phyloP scores from a whole-genome alignment of 2,329 filamentous ascomycete species.

The Alternaria brassicae region DNA sequence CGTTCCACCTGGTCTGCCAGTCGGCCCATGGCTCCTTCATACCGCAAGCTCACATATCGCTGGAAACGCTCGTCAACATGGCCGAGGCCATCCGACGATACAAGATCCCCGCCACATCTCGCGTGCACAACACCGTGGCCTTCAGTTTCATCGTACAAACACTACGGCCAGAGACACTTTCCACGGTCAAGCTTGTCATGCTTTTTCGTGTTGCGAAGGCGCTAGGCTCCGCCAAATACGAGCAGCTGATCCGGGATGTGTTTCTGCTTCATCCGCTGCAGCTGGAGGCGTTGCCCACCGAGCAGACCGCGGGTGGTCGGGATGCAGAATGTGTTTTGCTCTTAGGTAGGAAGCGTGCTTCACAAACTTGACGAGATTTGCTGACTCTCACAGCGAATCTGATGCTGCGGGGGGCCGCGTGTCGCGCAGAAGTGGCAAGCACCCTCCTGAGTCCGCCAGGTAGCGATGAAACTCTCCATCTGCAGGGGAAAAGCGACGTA shows the following conservation, averaged over 20 bases:
- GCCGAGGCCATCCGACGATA: conserved; percentile 10
- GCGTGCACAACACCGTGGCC: conserved; percentile 2
- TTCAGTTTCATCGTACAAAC: conserved; percentile 10
- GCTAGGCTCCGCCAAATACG: conserved; percentile 1
- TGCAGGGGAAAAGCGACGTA: not conserved
- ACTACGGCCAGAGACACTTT: conserved; percentile 11
- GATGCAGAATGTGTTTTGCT: conserved; percentile 6
- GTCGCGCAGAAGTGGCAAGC: conserved; percentile 5
- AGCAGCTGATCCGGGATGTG: conserved; percentile 8
- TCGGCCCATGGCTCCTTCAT: conserved; percentile 16
- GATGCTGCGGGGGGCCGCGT: conserved; percentile 2
- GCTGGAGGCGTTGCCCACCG: not conserved
- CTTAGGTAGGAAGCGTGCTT: conserved; percentile 9
- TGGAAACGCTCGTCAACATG: conserved; percentile 11
- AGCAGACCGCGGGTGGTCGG: not conserved
- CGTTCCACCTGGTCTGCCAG: conserved; percentile 13
- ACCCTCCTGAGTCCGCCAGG: conserved; percentile 1
- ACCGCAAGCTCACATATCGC: conserved; percentile 11
- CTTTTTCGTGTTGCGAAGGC: conserved; percentile 8
- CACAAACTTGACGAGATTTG: not conserved
- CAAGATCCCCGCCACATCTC: conserved; percentile 5
- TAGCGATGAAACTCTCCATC: not conserved
- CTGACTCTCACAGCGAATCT: conserved; percentile 14
- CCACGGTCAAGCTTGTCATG: conserved; percentile 6
- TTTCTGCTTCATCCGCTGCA: conserved; percentile 8